Evolutionary conservation across 169 alveolate species (phyloP), one percentile per base, ranked within the genome.

Genomic region (Cryptosporidium bovis): DNA sequence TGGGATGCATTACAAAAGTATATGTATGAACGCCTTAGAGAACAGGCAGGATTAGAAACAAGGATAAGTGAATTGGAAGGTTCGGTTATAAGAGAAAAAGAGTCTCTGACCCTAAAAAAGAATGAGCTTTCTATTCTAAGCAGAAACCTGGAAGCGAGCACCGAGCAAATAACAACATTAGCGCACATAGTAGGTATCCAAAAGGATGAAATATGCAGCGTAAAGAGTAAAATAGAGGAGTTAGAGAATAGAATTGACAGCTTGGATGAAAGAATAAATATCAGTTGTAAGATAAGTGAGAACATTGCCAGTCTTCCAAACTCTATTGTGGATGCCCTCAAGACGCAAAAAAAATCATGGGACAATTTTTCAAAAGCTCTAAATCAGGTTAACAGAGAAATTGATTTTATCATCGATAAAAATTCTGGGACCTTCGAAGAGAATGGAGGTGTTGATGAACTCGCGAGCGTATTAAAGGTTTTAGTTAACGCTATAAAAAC

Each of bases 31-130:
- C 87, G 64, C 40, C 56, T 77, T 24, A 36, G 44, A 24, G 27
- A 77, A 16, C 87, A 77, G 44, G 64, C 87, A 10, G 71, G 50
- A 34, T 46, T 62, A 0, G 60, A 77, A 29, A 36, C 77, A 40
- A 77, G 64, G 56, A 16, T 77, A 40, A 77, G 40, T 16, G 87
- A 77, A 40, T 24, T 77, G 51, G 87, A 77, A 62, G 71, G 55
- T 27, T 44, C 27, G 15, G 33, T 77, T 36, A 46, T 62, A 40
- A 40, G 24, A 15, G 65, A 48, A 12, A 62, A n/a, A 29, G 71
- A 77, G 15, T n/a, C 20, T 44, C 18, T 34, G 7, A 44, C 64
- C 13, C 16, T 24, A 60, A 60, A 27, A n/a, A 56, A 33, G 15
- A 60, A 5, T 16, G 65, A 77, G 53, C 36, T 77, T 13, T 4